These are phyloP conservation scores for Coleophoma crateriformis DNA, from an alignment of 2,329 filamentous ascomycete species.

Conservation along the genomic window DNA sequence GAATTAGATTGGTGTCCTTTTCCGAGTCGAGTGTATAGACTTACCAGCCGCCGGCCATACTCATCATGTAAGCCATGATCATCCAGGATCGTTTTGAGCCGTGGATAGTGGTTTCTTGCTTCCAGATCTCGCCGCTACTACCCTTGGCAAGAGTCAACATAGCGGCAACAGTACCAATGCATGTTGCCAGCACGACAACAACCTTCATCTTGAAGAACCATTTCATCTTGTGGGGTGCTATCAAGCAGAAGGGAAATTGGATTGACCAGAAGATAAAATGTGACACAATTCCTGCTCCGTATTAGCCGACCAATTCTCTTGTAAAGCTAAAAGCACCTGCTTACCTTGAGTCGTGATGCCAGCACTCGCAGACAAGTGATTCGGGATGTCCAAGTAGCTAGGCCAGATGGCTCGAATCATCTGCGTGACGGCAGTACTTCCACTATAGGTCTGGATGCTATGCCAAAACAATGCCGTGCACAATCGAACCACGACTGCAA, in stretches of 20 bases:
- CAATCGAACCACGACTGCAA: constrained; percentile 8
- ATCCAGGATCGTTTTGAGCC: constrained; percentile 6
- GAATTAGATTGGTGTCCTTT: too few relatives aligned
- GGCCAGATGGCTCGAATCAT: constrained; percentile 44
- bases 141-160: not conserved
- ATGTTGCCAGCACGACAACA: constrained; percentile 12
- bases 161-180: constrained; percentile 5
- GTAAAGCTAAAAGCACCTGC: constrained; percentile 18
- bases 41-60: constrained; percentile 7
- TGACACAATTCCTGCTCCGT: too few relatives aligned
- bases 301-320: constrained; percentile 42
- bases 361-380: constrained; percentile 37
- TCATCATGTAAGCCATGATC: constrained; percentile 9
- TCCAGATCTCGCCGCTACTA: constrained; percentile 1
- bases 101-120: constrained; percentile 3
- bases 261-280: constrained; percentile 34
- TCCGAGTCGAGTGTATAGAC: too few relatives aligned
- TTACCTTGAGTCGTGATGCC: constrained; percentile 36
- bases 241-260: constrained; percentile 34
- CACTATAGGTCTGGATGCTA: constrained; percentile 7
- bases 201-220: constrained; percentile 45
- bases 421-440: constrained; percentile 22
- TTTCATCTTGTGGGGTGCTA: constrained; percentile 37
- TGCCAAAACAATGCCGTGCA: constrained; percentile 11
- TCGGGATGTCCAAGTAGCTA: constrained; percentile 37